Conservation (phyloP, 2,329 filamentous ascomycete species). For the Chaetomium globosum region DNA sequence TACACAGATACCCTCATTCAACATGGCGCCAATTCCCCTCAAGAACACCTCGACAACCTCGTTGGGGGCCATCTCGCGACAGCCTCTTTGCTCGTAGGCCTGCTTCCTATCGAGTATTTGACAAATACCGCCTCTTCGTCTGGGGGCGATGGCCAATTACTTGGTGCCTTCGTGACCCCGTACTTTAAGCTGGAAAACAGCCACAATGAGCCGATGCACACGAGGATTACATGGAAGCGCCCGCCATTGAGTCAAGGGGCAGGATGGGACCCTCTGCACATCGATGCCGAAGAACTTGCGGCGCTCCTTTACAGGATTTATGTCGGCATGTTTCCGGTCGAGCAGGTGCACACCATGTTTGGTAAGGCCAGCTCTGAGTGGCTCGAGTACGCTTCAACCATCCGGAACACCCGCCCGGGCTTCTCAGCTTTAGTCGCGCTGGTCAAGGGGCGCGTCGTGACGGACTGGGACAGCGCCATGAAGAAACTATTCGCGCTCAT, state of each 20-base stretch:
- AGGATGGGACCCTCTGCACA: neutral
- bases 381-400: neutral
- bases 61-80: conserved; percentile 16
- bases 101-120: conserved; percentile 24
- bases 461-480: conserved; percentile 18
- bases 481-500: neutral
- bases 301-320: neutral
- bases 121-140: conserved; percentile 18
- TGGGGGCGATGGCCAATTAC: neutral
- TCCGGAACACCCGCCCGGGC: neutral
- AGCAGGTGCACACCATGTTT: neutral
- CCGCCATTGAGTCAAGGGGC: neutral
- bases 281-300: neutral
- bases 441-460: conserved; percentile 14
- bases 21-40: neutral
- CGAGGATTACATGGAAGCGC: conserved; percentile 9
- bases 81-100: conserved; percentile 18
- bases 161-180: neutral
- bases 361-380: neutral
- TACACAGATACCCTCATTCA: conserved; percentile 46
- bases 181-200: neutral
- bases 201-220: neutral
- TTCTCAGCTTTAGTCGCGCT: conserved; percentile 9
- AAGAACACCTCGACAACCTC: conserved; percentile 12
- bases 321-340: neutral